Evolutionary conservation across 139 green algal species (phyloP).

Genomic region (Volvox reticuliferus): DNA sequence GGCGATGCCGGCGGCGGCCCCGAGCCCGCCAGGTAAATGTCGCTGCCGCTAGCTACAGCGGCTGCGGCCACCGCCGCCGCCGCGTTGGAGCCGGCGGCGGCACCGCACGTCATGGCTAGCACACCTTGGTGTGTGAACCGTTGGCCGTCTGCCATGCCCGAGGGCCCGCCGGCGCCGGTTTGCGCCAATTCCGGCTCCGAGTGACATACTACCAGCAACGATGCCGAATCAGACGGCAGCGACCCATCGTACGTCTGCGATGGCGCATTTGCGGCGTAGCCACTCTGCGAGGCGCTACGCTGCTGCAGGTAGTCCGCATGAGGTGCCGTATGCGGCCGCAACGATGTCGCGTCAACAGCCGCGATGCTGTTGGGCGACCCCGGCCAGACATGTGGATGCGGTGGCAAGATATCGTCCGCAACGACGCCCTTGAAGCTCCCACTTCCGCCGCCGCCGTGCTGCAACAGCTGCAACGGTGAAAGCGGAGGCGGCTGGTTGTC

Average conservation of each 20-base stretch:
- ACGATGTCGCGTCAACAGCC: background rate
- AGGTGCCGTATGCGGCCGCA: slow-evolving; percentile 27
- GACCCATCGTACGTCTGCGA: background rate
- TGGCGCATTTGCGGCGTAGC: background rate
- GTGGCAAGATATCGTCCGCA: slow-evolving; percentile 1
- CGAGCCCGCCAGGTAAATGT: slow-evolving; percentile 10
- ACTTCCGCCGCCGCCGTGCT: background rate
- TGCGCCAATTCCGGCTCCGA: slow-evolving; percentile 10
- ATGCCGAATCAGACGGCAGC: background rate
- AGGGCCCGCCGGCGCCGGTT: background rate
- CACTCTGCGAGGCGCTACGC: background rate
- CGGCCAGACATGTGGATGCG: background rate
- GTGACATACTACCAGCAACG: background rate
- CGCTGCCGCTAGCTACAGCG: background rate
- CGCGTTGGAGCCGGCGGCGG: background rate
- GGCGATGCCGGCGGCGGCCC: slow-evolving; percentile 39
- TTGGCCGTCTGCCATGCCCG: too few species aligned
- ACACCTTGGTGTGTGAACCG: too few species aligned
- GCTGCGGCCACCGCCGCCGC: background rate
- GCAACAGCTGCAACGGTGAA: background rate
- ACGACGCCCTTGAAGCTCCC: background rate
- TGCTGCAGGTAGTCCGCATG: background rate
- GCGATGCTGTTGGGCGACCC: background rate
- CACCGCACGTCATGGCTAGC: too few species aligned
- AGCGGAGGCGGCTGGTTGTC: background rate